Percentiles rank a stretch among this genome's conserved stretches.
Evolutionary conservation across 2,329 filamentous ascomycete species (phyloP).

Genomic region (Ceratocystis huliohia): DNA sequence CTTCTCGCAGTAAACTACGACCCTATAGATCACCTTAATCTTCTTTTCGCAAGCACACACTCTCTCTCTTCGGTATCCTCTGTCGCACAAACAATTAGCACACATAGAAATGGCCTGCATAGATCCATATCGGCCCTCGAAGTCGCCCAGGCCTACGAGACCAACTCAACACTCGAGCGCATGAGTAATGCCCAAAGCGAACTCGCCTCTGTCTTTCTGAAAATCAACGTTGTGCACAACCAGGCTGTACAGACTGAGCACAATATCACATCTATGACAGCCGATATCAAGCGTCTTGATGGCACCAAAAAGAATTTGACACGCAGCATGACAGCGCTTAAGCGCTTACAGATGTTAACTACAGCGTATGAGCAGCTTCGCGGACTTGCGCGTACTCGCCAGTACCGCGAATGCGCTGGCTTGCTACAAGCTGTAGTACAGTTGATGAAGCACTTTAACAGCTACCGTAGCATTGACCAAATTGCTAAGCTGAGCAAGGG

Average conservation of each 20-base stretch:
- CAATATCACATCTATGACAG: constrained; percentile 96
- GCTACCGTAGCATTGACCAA: constrained; percentile 93
- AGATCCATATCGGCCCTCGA: constrained; percentile 60
- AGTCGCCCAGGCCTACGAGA: constrained; percentile 69
- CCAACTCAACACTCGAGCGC: constrained; percentile 75
- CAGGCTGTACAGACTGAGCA: constrained; percentile 86
- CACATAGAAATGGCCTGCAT: constrained; percentile 71
- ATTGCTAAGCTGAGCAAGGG: constrained; percentile 87
- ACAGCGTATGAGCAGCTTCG: constrained; percentile 96
- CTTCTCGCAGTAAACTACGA: constrained; percentile 58
- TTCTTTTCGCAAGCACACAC: constrained; percentile 81
- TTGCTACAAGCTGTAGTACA: constrained; percentile 89
- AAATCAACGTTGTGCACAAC: constrained; percentile 84
- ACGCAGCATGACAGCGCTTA: constrained; percentile 92
- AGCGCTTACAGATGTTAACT: constrained; percentile 94
- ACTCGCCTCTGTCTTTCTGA: constrained; percentile 77
- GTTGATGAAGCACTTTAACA: constrained; percentile 97
- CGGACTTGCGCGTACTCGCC: constrained; percentile 67
- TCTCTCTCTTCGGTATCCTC: constrained; percentile 63
- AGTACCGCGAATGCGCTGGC: constrained; percentile 91
- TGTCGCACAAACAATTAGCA: constrained; percentile 60
- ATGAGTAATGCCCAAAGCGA: constrained; percentile 87
- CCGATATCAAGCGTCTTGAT: constrained; percentile 94
- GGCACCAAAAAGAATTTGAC: constrained; percentile 94
- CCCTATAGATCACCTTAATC: constrained; percentile 82